Evolutionary conservation across 2,329 filamentous ascomycete genomes (phyloP).

Genomic region (Coniochaeta sp.): DNA sequence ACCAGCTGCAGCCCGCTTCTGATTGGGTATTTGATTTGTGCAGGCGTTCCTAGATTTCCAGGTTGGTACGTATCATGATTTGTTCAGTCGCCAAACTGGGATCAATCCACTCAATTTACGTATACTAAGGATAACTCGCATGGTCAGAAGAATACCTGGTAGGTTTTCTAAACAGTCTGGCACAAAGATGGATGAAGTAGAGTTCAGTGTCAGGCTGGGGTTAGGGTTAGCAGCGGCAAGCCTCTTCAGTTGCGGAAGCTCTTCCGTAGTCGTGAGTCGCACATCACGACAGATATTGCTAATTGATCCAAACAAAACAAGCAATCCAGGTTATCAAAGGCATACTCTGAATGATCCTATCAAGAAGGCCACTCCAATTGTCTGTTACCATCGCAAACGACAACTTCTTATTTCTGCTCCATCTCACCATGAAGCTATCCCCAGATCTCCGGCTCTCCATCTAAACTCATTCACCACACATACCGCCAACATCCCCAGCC

Average conservation of each 20-base stretch:
- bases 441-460: too few species aligned
- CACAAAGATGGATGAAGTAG: neutral
- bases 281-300: neutral
- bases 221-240: neutral
- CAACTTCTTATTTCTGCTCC: neutral
- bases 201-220: neutral
- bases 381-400: neutral
- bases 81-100: too few species aligned
- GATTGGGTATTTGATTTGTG: too few species aligned
- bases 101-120: too few species aligned
- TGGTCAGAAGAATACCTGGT: too few species aligned
- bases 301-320: neutral
- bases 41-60: too few species aligned
- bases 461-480: too few species aligned
- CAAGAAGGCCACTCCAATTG: neutral
- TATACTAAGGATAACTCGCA: too few species aligned
- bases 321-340: neutral
- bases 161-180: neutral
- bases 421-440: neutral
- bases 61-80: too few species aligned
- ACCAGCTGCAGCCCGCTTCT: too few species aligned
- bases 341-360: neutral
- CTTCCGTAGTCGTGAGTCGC: neutral
- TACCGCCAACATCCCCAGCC: too few species aligned
- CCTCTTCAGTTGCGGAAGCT: neutral